Percentiles rank a stretch among this genome's conserved stretches.
Conservation (phyloP, 2,329 filamentous ascomycete genomes). For the Fusarium nygamai region DNA sequence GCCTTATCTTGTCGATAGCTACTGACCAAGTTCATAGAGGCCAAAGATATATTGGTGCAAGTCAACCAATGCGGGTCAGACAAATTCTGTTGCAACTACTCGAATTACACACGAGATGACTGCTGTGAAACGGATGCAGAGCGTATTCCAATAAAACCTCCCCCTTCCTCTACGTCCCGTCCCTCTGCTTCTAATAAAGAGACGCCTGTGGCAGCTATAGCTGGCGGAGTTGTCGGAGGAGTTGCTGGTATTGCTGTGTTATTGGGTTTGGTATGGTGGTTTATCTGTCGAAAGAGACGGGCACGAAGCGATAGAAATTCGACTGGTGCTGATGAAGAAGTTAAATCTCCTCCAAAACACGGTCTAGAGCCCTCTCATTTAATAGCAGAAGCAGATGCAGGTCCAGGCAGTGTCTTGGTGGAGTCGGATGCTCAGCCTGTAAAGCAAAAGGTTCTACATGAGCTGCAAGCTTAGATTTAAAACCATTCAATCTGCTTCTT, state of each 20-base stretch:
- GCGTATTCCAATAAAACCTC: background rate
- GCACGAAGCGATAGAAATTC: rapidly evolving
- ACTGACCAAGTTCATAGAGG: background rate
- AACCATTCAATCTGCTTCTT: no score
- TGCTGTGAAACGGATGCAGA: rapidly evolving
- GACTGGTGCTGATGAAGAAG: rapidly evolving
- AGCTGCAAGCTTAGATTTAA: background rate
- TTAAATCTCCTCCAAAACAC: rapidly evolving
- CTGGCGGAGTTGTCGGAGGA: background rate
- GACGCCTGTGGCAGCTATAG: background rate
- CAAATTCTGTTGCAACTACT: background rate
- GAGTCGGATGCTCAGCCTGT: background rate
- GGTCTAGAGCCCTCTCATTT: rapidly evolving
- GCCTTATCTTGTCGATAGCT: rapidly evolving
- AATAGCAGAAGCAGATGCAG: background rate
- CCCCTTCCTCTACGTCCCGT: rapidly evolving
- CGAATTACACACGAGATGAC: rapidly evolving
- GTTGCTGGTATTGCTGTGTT: rapidly evolving
- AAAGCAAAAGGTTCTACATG: background rate
- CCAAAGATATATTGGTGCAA: background rate
- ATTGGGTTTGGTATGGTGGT: background rate
- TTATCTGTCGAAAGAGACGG: rapidly evolving
- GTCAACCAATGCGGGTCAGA: background rate
- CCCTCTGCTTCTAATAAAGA: rapidly evolving
- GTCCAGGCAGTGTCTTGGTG: background rate